A percentile compares a stretch with the other conserved stretches of the same genome.
Evolutionary conservation across 1,284 basidiomycete species (phyloP).

Genomic region (Cryptococcus jaspeensis): DNA sequence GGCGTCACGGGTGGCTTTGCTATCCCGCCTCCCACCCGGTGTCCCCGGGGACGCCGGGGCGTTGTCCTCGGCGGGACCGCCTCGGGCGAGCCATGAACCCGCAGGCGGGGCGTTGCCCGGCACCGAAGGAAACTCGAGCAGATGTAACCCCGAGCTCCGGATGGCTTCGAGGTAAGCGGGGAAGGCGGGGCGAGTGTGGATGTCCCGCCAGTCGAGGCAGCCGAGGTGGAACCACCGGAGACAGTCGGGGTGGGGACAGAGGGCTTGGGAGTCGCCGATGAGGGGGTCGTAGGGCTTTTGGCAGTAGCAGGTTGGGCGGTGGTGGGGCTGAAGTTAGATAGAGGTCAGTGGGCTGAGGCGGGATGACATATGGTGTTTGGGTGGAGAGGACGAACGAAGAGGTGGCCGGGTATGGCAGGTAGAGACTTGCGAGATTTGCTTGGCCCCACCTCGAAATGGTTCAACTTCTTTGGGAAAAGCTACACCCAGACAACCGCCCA

Average conservation of each 20-base stretch:
- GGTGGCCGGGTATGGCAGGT: not conserved
- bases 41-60: too few species aligned
- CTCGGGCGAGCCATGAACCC: not conserved
- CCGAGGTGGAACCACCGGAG: conserved; percentile 25
- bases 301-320: conserved; percentile 24
- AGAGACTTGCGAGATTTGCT: not conserved
- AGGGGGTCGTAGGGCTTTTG: conserved; percentile 17
- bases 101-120: not conserved
- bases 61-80: too few species aligned
- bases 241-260: conserved; percentile 24
- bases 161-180: conserved; percentile 4
- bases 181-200: not conserved
- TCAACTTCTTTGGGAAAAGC: conserved; percentile 1
- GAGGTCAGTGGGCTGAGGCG: too few species aligned
- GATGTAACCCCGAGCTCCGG: conserved; percentile 8
- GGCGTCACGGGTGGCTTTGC: not conserved
- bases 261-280: conserved; percentile 9
- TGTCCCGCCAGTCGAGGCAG: conserved; percentile 18
- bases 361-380: too few species aligned
- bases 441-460: not conserved
- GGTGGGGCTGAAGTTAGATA: conserved; percentile 13
- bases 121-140: not conserved
- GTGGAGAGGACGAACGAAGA: conserved; percentile 12
- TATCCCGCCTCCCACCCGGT: not conserved
- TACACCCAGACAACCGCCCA: not conserved